Base-by-base conservation (phyloP, 345 rosid genomes). In the Citrus reticulata region DNA sequence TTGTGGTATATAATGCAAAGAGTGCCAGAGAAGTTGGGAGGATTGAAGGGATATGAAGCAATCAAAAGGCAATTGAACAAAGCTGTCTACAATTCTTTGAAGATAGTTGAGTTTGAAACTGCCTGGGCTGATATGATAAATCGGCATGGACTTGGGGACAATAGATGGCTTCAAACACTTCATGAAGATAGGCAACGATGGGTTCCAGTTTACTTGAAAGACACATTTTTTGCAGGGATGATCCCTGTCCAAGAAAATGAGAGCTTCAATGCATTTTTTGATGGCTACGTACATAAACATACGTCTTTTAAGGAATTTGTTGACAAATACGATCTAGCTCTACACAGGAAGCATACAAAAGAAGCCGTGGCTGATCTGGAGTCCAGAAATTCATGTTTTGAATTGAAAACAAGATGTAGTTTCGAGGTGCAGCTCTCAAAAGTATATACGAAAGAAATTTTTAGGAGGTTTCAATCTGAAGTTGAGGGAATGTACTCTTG, bases 281-380 rank as follows among this genome's bases (percentile, higher is more conserved):
- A 90, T 81, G 89, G 89, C 54, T 90, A 88, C 83, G 86, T 90
- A 81, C 93, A 88, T 82, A 90, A 88, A 77, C 88, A 86, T 72
- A 86, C 87, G 11, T 86, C 91, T 72, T 79, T 85, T 58, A 88
- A 90, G 83, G 93, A 90, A 81, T 88, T 87, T 59, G 84, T 90
- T 59, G 90, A 90, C 35, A 84, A 86, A 60, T 85, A 90, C 35
- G 93, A 88, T 74, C 79, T 88, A 68, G 85, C 86, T 80, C 57
- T 90, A 29, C 86, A 88, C 69, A 80, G 88, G 77, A 90, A 88
- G 64, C 89, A 85, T 83, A 65, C 79, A 81, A 85, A 84, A 84
- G 90, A 88, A 85, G 85, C 89, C 75, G 75, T 77, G 79, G 87
- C 89, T 46, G 87, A 86, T 83, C 62, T 78, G 66, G 87, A 84